Evolutionary conservation across 176 grass and related monocot genomes (phyloP).

Genomic region (Triticum timopheevii): DNA sequence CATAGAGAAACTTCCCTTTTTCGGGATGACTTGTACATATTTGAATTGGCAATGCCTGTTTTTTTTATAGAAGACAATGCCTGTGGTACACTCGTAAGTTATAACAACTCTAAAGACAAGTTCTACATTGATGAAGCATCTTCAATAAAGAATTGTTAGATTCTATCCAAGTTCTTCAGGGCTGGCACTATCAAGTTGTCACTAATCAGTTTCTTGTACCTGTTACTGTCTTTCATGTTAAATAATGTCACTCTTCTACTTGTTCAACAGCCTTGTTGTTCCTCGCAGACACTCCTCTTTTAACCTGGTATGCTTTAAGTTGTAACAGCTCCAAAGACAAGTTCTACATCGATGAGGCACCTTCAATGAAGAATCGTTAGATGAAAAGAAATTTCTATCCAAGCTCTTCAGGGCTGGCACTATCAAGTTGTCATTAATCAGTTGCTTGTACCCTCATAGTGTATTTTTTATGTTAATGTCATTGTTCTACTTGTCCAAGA

Average conservation of each 20-base stretch:
- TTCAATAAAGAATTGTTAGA: background rate
- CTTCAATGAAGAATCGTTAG: background rate
- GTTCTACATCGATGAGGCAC: background rate
- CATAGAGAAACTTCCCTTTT: too few species aligned
- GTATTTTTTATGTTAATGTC: background rate
- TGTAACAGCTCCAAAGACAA: background rate
- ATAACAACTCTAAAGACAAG: background rate
- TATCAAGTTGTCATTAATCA: background rate
- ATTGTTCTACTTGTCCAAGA: background rate
- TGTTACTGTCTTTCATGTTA: too few species aligned
- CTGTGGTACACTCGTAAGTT: background rate
- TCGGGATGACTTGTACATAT: too few species aligned
- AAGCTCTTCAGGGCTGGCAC: background rate
- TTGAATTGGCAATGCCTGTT: too few species aligned
- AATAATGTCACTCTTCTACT: background rate
- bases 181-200: background rate
- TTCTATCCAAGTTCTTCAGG: background rate
- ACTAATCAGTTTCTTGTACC: too few species aligned
- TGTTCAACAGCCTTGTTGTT: background rate
- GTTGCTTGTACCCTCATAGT: background rate
- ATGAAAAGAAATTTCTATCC: background rate
- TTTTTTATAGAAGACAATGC: too few species aligned
- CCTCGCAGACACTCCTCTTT: background rate
- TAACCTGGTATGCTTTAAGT: background rate
- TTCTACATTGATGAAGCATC: background rate